These are phyloP conservation scores for Candida ficus DNA, from an alignment of 805 yeast genomes.

Conservation along the genomic window DNA sequence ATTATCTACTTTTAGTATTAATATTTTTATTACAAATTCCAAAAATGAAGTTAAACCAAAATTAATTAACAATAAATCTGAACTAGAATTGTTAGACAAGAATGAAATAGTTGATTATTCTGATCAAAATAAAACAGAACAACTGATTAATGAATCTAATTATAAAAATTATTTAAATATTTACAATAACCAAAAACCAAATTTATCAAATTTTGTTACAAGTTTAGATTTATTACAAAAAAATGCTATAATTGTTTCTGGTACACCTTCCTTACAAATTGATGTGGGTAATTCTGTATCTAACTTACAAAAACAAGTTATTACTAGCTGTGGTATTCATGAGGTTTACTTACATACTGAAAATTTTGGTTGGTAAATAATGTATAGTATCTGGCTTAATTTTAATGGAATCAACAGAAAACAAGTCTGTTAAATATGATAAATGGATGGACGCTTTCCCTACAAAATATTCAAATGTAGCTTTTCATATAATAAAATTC, in stretches of 20 bases:
- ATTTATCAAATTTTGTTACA: slow-evolving; percentile 3
- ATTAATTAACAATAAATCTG: neutral
- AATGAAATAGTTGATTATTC: neutral
- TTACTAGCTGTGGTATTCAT: slow-evolving; percentile 25
- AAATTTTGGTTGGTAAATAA: slow-evolving; percentile 42
- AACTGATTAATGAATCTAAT: neutral
- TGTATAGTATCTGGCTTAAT: too few relatives aligned
- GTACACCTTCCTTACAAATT: slow-evolving; percentile 36
- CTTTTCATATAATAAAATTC: too few relatives aligned
- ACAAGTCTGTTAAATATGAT: too few relatives aligned
- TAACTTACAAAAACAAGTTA: slow-evolving; percentile 32
- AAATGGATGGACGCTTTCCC: too few relatives aligned
- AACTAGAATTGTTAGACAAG: neutral
- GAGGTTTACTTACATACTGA: slow-evolving; percentile 50
- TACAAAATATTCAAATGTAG: too few relatives aligned
- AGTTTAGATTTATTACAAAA: slow-evolving; percentile 14
- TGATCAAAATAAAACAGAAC: neutral
- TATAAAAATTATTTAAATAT: slow-evolving; percentile 2
- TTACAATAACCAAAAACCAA: slow-evolving; percentile 14
- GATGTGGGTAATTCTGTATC: slow-evolving; percentile 38
- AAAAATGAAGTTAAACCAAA: slow-evolving; percentile 2
- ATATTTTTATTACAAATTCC: slow-evolving; percentile 29
- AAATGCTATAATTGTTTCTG: slow-evolving; percentile 42
- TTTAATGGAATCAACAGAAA: too few relatives aligned
- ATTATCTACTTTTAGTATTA: slow-evolving; percentile 9